Evolutionary conservation across 805 yeast genomes (phyloP).

Genomic region (Candida methanosorbosa): DNA sequence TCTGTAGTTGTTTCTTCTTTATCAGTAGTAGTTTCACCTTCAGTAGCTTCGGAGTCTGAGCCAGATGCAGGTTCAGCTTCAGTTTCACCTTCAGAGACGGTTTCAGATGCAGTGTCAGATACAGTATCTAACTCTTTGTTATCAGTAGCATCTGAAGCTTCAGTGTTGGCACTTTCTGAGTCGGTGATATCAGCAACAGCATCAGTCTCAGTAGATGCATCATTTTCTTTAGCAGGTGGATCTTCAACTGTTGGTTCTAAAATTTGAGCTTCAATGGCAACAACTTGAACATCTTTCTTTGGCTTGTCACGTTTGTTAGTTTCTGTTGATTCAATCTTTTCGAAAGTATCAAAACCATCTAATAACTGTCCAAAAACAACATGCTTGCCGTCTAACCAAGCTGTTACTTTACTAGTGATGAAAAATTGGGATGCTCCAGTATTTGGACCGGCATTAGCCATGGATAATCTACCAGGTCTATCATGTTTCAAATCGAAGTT

Average conservation of each 20-base stretch:
- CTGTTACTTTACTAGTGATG: constrained; percentile 45
- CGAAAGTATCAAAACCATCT: constrained; percentile 57
- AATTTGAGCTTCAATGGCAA: constrained; percentile 6
- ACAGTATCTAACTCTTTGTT: too few relatives aligned
- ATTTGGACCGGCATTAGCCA: constrained; percentile 44
- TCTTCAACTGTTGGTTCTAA: constrained; percentile 1
- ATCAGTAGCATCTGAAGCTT: not conserved
- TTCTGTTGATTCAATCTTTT: constrained; percentile 48
- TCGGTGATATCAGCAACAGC: too few relatives aligned
- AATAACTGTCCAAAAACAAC: constrained; percentile 76
- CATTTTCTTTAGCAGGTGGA: not conserved
- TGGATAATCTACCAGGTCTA: constrained; percentile 36
- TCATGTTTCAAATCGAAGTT: constrained; percentile 43
- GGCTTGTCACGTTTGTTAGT: constrained; percentile 36
- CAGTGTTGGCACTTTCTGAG: too few relatives aligned
- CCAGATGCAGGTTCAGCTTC: not conserved
- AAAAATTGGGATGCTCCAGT: constrained; percentile 66
- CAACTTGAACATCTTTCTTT: constrained; percentile 31
- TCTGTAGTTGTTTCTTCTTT: not conserved
- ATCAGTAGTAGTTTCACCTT: not conserved
- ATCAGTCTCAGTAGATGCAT: constrained; percentile 1
- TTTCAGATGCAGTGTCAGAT: not conserved
- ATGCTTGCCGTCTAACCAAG: constrained; percentile 51
- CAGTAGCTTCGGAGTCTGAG: too few relatives aligned
- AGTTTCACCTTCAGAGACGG: too few relatives aligned